These are phyloP conservation scores for Corinectria fuckeliana DNA, from an alignment of 2,329 filamentous ascomycete genomes.

Conservation along the genomic window DNA sequence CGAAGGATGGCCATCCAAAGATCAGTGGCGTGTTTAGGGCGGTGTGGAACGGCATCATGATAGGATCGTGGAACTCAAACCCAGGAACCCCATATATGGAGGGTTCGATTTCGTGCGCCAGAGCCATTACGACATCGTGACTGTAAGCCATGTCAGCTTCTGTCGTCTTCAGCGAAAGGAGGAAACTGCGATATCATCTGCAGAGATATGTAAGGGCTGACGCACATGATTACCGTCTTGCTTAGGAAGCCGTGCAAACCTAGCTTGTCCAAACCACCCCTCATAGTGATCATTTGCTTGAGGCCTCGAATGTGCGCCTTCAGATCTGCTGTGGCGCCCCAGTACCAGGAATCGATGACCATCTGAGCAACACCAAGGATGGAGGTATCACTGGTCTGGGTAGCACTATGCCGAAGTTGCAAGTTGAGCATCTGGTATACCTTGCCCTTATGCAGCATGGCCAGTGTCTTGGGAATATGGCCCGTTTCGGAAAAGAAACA, in stretches of 20 bases:
- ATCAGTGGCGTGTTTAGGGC: slow-evolving; percentile 57
- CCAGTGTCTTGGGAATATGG: slow-evolving; percentile 51
- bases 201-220: background rate
- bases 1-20: slow-evolving; percentile 50
- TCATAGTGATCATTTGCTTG: slow-evolving; percentile 54
- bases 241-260: slow-evolving; percentile 55
- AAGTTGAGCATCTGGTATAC: slow-evolving; percentile 56
- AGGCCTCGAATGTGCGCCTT: slow-evolving; percentile 55
- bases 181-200: background rate
- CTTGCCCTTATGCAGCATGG: slow-evolving; percentile 51
- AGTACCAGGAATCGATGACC: slow-evolving; percentile 61
- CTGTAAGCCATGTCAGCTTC: slow-evolving; percentile 40
- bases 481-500: slow-evolving; percentile 59
- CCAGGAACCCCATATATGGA: slow-evolving; percentile 48
- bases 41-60: slow-evolving; percentile 49
- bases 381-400: slow-evolving; percentile 52
- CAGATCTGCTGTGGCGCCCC: slow-evolving; percentile 54
- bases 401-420: slow-evolving; percentile 47
- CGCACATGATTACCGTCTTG: slow-evolving; percentile 58
- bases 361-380: slow-evolving; percentile 57
- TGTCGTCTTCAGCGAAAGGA: background rate
- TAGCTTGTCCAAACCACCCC: slow-evolving; percentile 54
- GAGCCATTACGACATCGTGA: slow-evolving; percentile 54
- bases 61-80: slow-evolving; percentile 50
- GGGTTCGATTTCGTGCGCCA: slow-evolving; percentile 54